phyloP scores from a whole-genome alignment of 2,329 filamentous ascomycete species.

The Dactylellina haptotyla region DNA sequence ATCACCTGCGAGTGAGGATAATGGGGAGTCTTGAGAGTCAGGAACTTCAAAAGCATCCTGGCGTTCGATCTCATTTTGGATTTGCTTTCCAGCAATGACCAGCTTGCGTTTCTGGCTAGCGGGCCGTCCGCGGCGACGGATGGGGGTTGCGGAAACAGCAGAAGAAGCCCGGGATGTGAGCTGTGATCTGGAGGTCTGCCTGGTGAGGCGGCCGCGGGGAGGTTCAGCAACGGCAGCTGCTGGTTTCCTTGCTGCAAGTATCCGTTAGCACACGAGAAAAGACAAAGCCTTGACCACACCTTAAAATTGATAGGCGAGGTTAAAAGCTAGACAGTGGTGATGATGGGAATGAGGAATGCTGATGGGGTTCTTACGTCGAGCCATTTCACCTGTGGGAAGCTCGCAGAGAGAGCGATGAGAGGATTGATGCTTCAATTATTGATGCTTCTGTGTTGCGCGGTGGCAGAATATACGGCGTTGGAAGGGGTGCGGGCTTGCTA shows the following conservation, averaged over 20 bases:
- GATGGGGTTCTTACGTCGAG: conserved; percentile 30
- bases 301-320: neutral
- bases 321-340: neutral
- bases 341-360: neutral
- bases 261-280: conserved; percentile 13
- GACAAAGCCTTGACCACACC: neutral
- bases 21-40: neutral
- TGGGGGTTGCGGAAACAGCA: conserved; percentile 12
- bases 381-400: neutral
- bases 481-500: no score
- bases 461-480: no score
- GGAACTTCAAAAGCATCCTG: conserved; percentile 9
- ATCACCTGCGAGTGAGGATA: neutral
- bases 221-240: conserved; percentile 8
- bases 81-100: conserved; percentile 3
- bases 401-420: neutral
- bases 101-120: conserved; percentile 16
- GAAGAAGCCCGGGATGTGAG: conserved; percentile 18
- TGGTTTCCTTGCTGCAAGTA: conserved; percentile 22
- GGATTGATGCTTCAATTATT: neutral
- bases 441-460: no score
- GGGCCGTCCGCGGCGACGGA: conserved; percentile 23
- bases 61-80: neutral
- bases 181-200: conserved; percentile 22
- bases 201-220: conserved; percentile 23